Conservation (phyloP, 2,329 filamentous ascomycete species). For the Fusarium piperis region DNA sequence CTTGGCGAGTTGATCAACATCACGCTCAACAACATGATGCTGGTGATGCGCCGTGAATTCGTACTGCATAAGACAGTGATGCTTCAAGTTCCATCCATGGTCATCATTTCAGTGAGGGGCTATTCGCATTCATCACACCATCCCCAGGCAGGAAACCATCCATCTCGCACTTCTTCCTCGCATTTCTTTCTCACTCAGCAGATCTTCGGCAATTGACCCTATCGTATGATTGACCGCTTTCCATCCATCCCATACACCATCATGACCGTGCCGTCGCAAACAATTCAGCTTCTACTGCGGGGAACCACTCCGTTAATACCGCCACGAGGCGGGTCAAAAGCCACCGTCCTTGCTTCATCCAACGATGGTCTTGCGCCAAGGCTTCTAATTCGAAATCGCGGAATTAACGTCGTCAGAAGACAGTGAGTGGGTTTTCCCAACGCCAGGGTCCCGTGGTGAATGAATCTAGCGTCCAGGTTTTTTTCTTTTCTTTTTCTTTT, state of each 20-base stretch:
- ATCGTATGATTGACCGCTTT: neutral
- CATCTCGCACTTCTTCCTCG: neutral
- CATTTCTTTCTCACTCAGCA: neutral
- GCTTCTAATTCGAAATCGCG: neutral
- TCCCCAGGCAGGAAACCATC: slow-evolving; percentile 24
- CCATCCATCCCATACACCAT: neutral
- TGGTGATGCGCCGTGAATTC: slow-evolving; percentile 32
- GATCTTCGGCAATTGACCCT: neutral
- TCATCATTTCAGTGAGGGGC: slow-evolving; percentile 16
- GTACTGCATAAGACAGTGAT: neutral
- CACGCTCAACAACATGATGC: slow-evolving; percentile 14
- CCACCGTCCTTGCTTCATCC: neutral
- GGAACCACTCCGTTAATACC: neutral
- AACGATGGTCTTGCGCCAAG: neutral
- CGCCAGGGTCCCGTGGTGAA: neutral
- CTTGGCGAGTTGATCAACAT: neutral
- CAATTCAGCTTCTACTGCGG: neutral
- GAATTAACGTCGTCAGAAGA: neutral
- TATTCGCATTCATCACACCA: neutral
- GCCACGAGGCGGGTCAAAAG: neutral
- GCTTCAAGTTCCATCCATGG: slow-evolving; percentile 1
- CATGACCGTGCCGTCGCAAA: neutral
- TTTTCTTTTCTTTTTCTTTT: no score
- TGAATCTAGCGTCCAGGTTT: neutral
- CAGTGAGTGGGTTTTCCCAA: neutral